Evolutionary conservation across 2,329 filamentous ascomycete species (phyloP).

Genomic region (Exserohilum rostratum): DNA sequence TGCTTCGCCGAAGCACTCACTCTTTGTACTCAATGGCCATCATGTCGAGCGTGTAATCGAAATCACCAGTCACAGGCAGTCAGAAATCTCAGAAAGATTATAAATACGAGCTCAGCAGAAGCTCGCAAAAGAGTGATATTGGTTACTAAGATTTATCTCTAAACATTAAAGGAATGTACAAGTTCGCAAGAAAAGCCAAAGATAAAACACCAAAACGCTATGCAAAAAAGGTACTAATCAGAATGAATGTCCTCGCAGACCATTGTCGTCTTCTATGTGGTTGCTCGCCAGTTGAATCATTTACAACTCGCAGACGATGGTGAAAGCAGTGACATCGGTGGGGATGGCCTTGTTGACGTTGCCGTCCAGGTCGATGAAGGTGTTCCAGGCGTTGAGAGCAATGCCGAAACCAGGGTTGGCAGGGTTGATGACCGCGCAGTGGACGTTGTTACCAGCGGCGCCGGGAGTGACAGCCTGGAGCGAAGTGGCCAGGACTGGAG

Average conservation of each 20-base stretch:
- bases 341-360: background rate
- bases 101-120: background rate
- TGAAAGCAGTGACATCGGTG: constrained; percentile 16
- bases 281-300: background rate
- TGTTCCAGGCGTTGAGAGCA: constrained; percentile 15
- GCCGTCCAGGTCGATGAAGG: constrained; percentile 22
- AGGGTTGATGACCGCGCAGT: constrained; percentile 3
- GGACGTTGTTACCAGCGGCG: constrained; percentile 3
- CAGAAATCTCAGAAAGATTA: background rate
- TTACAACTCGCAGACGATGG: constrained; percentile 13
- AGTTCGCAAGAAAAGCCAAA: background rate
- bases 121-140: constrained; percentile 6
- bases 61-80: no score
- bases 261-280: background rate
- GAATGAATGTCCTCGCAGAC: background rate
- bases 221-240: background rate
- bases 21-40: background rate
- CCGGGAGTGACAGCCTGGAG: constrained; percentile 12
- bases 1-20: background rate
- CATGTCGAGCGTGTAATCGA: background rate
- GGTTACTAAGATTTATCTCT: constrained; percentile 2
- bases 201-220: background rate
- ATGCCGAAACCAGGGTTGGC: background rate
- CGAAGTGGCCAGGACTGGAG: constrained; percentile 4
- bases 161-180: constrained; percentile 2